Evolutionary conservation across 805 yeast genomes (phyloP).

Genomic region (Scheffersomyces stipitis): DNA sequence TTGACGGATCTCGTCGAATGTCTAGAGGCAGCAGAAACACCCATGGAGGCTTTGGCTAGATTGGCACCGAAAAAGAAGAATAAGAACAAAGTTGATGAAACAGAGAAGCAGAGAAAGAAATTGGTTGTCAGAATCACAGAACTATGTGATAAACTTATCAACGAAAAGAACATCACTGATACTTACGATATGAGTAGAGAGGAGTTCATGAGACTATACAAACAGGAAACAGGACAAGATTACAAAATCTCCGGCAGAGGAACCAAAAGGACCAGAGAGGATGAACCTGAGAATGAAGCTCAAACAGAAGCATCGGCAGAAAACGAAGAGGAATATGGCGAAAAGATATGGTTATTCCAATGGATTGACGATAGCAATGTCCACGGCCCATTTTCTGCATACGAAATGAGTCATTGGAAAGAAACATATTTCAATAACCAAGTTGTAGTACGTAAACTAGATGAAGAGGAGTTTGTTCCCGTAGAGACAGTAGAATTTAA

Average conservation of each 20-base stretch:
- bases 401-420: conserved; percentile 59
- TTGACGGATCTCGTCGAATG: conserved; percentile 34
- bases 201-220: conserved; percentile 48
- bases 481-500: conserved; percentile 24
- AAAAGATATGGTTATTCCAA: conserved; percentile 47
- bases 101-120: conserved; percentile 21
- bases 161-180: conserved; percentile 38
- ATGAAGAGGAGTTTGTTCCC: conserved; percentile 21
- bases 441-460: conserved; percentile 41
- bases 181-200: conserved; percentile 58
- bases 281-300: conserved; percentile 15
- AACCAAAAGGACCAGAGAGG: conserved; percentile 20
- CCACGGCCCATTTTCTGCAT: conserved; percentile 50
- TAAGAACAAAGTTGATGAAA: conserved; percentile 10
- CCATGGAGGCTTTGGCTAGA: conserved; percentile 54
- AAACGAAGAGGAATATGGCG: conserved; percentile 23
- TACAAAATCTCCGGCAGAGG: conserved; percentile 16
- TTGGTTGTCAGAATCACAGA: conserved; percentile 45
- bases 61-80: conserved; percentile 25
- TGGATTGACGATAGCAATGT: conserved; percentile 45
- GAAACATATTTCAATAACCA: conserved; percentile 46
- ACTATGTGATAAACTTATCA: conserved; percentile 43
- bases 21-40: conserved; percentile 59
- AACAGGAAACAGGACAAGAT: conserved; percentile 42
- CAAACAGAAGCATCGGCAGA: conserved; percentile 4